Conservation (phyloP, 768 basidiomycete species). For the Boletus eberwhitei region DNA sequence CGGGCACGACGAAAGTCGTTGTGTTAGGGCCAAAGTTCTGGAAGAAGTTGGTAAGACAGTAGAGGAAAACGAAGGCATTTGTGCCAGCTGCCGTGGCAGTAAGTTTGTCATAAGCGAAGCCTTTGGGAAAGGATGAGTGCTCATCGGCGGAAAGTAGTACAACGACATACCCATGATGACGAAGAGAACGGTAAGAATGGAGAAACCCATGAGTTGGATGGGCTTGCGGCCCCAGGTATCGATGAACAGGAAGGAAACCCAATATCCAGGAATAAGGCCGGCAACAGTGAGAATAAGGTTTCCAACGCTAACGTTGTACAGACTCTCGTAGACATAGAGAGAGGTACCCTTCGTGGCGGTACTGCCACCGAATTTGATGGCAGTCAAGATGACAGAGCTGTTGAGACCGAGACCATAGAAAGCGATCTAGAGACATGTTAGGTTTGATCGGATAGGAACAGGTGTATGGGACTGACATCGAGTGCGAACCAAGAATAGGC, state of each 20-base stretch:
- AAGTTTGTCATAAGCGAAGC: slow-evolving; percentile 64
- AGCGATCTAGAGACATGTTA: slow-evolving; percentile 53
- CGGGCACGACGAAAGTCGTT: slow-evolving; percentile 78
- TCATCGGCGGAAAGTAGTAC: neutral
- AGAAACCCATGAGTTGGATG: slow-evolving; percentile 79
- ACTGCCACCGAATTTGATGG: slow-evolving; percentile 63
- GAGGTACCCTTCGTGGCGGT: slow-evolving; percentile 24
- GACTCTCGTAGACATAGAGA: slow-evolving; percentile 48
- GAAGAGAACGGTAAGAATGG: slow-evolving; percentile 61
- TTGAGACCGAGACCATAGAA: slow-evolving; percentile 90
- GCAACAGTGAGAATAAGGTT: slow-evolving; percentile 74
- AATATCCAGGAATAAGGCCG: slow-evolving; percentile 81
- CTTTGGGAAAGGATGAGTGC: slow-evolving; percentile 31
- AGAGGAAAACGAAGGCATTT: slow-evolving; percentile 75
- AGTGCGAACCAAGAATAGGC: slow-evolving; percentile 89
- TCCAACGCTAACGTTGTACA: slow-evolving; percentile 66
- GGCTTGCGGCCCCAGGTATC: slow-evolving; percentile 81
- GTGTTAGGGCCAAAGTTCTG: slow-evolving; percentile 85
- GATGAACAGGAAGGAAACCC: slow-evolving; percentile 54
- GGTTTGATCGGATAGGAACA: neutral
- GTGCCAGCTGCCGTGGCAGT: slow-evolving; percentile 38
- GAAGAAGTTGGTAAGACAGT: slow-evolving; percentile 88
- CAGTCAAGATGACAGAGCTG: slow-evolving; percentile 66
- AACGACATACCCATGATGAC: slow-evolving; percentile 57
- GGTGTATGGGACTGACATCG: slow-evolving; percentile 48